These are phyloP conservation scores for Collybiopsis luxurians DNA, from an alignment of 768 basidiomycete species.

Conservation along the genomic window DNA sequence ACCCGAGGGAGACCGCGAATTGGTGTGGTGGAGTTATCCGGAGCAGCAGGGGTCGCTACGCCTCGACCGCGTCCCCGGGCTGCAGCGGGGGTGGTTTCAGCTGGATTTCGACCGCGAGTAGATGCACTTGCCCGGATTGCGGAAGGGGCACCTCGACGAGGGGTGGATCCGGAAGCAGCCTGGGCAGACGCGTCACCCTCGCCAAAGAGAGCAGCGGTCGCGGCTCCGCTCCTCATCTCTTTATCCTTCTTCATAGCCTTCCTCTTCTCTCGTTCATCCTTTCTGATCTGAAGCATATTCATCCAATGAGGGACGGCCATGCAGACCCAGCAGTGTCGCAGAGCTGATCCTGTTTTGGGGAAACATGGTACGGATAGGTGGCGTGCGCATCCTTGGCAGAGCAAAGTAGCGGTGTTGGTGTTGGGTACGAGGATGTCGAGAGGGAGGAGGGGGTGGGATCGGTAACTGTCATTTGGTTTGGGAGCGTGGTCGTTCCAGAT, in stretches of 20 bases:
- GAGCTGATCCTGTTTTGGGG: neutral
- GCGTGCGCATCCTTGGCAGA: neutral
- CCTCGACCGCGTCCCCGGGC: no score
- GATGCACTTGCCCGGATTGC: no score
- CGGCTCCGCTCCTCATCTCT: neutral
- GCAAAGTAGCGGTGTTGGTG: neutral
- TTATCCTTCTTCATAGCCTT: neutral
- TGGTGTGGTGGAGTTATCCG: no score
- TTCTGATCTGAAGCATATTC: neutral
- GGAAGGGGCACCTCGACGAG: no score
- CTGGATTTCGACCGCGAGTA: no score
- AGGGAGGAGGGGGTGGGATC: slow-evolving; percentile 2
- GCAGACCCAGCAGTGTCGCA: neutral
- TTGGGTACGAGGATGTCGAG: neutral
- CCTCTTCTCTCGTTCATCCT: neutral
- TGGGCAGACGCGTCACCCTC: no score
- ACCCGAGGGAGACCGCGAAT: no score
- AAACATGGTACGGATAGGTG: neutral
- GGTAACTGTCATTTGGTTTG: neutral
- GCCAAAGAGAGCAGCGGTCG: neutral
- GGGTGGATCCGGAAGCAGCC: no score
- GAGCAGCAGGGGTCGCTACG: no score
- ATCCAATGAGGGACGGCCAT: neutral
- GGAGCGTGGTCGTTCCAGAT: neutral
- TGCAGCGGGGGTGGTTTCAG: no score